Evolutionary conservation across 23 red algal genomes (phyloP).

Genomic region (Gracilaria vermiculophylla): DNA sequence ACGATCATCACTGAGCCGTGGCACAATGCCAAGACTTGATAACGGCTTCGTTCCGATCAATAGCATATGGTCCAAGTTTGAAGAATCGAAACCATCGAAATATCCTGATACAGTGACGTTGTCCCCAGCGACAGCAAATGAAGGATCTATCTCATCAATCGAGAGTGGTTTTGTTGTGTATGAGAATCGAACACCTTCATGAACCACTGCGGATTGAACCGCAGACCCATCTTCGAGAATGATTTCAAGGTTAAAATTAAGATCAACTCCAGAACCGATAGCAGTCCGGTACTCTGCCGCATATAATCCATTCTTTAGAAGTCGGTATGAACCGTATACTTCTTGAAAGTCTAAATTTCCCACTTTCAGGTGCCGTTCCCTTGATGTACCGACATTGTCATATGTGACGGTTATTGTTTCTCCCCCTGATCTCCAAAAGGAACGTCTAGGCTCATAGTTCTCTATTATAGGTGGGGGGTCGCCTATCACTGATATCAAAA

Average conservation of each 20-base stretch:
- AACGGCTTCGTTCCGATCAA: constrained; percentile 51
- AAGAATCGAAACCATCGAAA: constrained; percentile 62
- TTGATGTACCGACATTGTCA: constrained; percentile 33
- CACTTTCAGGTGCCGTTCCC: neutral
- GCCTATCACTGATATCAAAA: constrained; percentile 32
- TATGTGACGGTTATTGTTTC: constrained; percentile 18
- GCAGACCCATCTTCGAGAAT: neutral
- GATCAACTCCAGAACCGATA: constrained; percentile 26
- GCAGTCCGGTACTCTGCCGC: constrained; percentile 19
- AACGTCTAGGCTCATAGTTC: neutral
- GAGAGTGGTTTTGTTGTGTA: constrained; percentile 2
- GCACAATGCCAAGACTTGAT: constrained; percentile 26
- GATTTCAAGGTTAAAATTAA: constrained; percentile 4
- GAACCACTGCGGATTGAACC: neutral
- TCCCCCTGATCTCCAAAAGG: constrained; percentile 29
- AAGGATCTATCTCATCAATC: neutral
- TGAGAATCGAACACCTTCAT: neutral
- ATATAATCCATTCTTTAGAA: constrained; percentile 25
- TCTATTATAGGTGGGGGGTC: constrained; percentile 56
- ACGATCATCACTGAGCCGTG: constrained; percentile 20
- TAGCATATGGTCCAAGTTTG: constrained; percentile 5
- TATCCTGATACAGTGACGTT: constrained; percentile 25
- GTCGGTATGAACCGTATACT: constrained; percentile 38
- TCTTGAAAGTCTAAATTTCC: constrained; percentile 24
- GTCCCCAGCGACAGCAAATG: neutral